Base-by-base conservation (phyloP, 257 asterid species). In the Solanum dulcamara region DNA sequence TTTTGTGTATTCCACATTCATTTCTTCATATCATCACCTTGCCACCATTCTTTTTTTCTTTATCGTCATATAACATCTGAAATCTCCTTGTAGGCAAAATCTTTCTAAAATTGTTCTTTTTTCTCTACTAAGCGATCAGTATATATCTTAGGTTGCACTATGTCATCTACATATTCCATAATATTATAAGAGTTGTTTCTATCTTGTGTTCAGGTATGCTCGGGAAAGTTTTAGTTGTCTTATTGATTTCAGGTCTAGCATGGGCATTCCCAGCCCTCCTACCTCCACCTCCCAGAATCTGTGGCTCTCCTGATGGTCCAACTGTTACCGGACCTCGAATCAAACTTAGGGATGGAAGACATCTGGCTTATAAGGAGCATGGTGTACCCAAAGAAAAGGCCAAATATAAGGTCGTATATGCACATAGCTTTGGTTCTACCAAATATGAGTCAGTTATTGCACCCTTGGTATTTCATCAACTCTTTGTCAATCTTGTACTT, bases 371-470 rank as follows among this genome's bases (percentile, higher is more conserved):
- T 81, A 92, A 87, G 88, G 98, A 95, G 90, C 92, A 92, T 75
- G 98, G 98, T 22, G 96, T 94, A 32, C 91, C 95, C 71, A 93
- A 89, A 87, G 94, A 92, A 38, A 80, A 30, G n/a, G 98, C 98
- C 60, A 90, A 83, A 17, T 93, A 88, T 84, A 95, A 93, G 89
- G 89, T 94, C 88, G 79, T 95, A 85, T 88, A 89, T 66, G 92
- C 92, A 84, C 98, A 94, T 88, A 96, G 98, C 72, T 95, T 92
- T 87, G 86, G 91, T 84, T 86, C 92, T 83, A 83, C 90, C 84
- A 94, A 88, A 85, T 93, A 93, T 60, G 97, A 94, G 1, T 92
- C 91, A 53, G 66, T 88, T 15, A 59, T 93, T 85, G 85, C 93
- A 85, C 66, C 88, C 81, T 90, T 93, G 94, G 98, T 95, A 91